Base-by-base conservation (phyloP, 345 rosid species). In the Pseudoturritis turrita region DNA sequence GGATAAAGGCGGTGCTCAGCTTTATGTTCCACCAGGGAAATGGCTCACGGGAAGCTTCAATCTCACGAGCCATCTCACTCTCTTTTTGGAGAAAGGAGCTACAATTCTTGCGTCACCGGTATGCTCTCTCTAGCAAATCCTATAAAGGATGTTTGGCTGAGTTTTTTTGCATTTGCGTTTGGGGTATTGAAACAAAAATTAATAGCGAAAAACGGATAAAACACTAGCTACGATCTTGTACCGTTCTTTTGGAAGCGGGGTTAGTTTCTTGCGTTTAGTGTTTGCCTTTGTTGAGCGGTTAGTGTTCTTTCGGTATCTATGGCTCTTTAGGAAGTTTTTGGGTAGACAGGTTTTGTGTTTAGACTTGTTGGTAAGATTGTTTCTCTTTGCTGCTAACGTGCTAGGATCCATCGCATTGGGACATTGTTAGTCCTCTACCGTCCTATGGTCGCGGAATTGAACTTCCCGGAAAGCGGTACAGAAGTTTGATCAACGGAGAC, bases 1-100 rank as follows among this genome's bases (percentile, higher is more conserved):
- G 0, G 97, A 94, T 69, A 94, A 94, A 76, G 98, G 98, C 12
- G 98, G 98, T 22, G 99, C 98, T 45, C 96, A 94, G 84, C 96
- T 94, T 25, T 94, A 94, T 41, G 89, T 94, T 45, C 96, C 98
- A 0, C 85, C 96, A 0, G 98, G 98, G 26, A 83, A 82, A 78
- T 94, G 96, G 97, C 95, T 94, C 23, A 91, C 96, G 0, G 99
- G 96, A 61, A 89, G 99, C 75, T 81, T 94, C 82, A 94, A 89
- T 59, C 97, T 94, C 62, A 94, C 99, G 0, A 94, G 96, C 81
- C 99, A 89, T 72, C 99, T 94, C 70, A 94, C 99, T 7, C 88
- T 94, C 68, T 94, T 91, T 81, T 71, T 94, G 71, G 97, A 84
- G 68, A 94, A 88, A 74, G 96, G 90, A 19, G 97, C 98, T 10